Evolutionary conservation across 495 filamentous ascomycete genomes (phyloP), one percentile per base, ranked within the genome.

Genomic region (Penicillium goetzii): DNA sequence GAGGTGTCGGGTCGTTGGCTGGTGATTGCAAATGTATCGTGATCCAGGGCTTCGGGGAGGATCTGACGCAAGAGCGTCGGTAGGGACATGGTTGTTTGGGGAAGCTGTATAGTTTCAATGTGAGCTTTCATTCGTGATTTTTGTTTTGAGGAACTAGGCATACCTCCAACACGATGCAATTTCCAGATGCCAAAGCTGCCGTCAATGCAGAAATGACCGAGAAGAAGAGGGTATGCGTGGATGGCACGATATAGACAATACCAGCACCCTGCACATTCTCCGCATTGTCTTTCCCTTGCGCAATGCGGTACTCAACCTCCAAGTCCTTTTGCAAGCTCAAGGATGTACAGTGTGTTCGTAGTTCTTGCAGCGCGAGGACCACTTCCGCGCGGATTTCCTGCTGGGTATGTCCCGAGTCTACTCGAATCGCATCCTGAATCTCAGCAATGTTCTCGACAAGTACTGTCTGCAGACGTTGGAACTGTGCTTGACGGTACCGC

Each of bases 131-230:
- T 57, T 19, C n/a, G 19, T 60, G 55, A 10, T 15, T 41, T 7
- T 26, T 34, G 10, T 32, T 56, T 55, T 33, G 38, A 36, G 30
- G 0, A 23, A 26, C 3, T 56, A 36, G 43, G 63, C 65, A 33
- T 41, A 84, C 82, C 77, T 84, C 78, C 15, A 86, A 36, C 51
- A 85, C 68, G 10, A 85, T 73, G 64, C 83, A 84, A 61, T 84
- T 85, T 0, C 84, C 84, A 5, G 79, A 81, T 0, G 79, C 76
- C 30, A 86, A 59, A 3, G 83, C 83, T 0, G 83, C 80, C 33
- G 76, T 73, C 58, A 85, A 21, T 8, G 84, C 77, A 2, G 69
- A 69, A 28, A 87, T 67, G 2, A 82, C 62, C 0, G 78, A 82
- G 52, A 74, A 85, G 59, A 87, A 81, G 56, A 78, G 61, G 0